These are phyloP conservation scores for Coniella vitis DNA, from an alignment of 2,329 filamentous ascomycete genomes.

Conservation along the genomic window DNA sequence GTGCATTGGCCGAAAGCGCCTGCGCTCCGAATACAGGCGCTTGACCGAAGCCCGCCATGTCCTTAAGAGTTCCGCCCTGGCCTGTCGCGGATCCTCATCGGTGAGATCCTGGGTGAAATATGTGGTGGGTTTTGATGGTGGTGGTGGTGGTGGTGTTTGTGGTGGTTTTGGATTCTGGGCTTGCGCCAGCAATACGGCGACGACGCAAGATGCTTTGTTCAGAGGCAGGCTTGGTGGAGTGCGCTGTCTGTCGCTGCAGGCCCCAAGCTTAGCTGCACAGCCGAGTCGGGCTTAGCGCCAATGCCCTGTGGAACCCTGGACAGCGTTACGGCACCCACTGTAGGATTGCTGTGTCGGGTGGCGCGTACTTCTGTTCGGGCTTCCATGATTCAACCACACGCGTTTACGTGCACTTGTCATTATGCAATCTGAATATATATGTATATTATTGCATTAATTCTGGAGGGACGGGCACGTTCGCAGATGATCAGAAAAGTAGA, in stretches of 20 bases:
- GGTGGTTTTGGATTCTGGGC: neutral
- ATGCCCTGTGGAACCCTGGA: neutral
- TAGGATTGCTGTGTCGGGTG: neutral
- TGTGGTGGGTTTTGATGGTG: neutral
- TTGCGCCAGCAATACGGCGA: neutral
- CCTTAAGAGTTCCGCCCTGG: slow-evolving; percentile 5
- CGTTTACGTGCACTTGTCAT: too few relatives aligned
- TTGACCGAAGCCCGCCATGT: slow-evolving; percentile 17
- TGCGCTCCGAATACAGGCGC: slow-evolving; percentile 17
- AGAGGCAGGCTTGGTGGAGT: slow-evolving; percentile 8
- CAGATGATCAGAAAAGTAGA: too few relatives aligned
- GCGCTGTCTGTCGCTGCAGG: slow-evolving; percentile 3
- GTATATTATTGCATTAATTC: too few relatives aligned
- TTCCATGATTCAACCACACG: too few relatives aligned
- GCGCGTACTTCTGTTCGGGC: neutral
- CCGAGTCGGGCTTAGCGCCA: slow-evolving; percentile 8
- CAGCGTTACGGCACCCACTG: neutral
- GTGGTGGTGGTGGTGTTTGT: too few relatives aligned
- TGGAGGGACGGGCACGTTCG: too few relatives aligned
- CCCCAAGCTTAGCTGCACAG: neutral
- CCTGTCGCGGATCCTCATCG: slow-evolving; percentile 1
- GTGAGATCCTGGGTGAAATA: neutral
- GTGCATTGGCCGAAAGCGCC: slow-evolving; percentile 14
- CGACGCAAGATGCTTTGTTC: too few relatives aligned
- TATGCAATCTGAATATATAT: too few relatives aligned